Evolutionary conservation across 1,139 yeast species (phyloP).

Genomic region (Candida sanyaensis): DNA sequence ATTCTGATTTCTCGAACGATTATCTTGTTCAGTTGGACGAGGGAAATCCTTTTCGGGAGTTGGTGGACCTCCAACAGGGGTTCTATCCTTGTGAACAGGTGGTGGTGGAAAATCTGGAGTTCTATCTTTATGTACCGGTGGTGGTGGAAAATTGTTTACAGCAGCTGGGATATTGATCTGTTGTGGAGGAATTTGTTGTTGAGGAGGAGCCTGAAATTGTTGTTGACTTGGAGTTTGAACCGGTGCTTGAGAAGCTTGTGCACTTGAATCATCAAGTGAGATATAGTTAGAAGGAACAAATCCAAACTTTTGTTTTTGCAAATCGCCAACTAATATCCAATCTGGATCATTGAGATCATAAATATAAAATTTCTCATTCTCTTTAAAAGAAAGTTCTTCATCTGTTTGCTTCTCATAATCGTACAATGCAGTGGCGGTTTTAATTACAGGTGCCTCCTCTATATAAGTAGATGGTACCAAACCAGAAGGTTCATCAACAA

Average conservation of each 20-base stretch:
- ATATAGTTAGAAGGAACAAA: constrained; percentile 95
- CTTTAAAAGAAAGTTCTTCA: constrained; percentile 83
- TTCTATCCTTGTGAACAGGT: constrained; percentile 23
- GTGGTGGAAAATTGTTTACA: constrained; percentile 25
- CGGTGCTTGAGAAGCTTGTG: constrained; percentile 11
- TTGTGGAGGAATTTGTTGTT: constrained; percentile 13
- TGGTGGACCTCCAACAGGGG: constrained; percentile 15
- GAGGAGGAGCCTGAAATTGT: constrained; percentile 9
- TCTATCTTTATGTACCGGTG: constrained; percentile 27
- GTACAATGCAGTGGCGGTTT: constrained; percentile 70
- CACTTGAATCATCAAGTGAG: constrained; percentile 39
- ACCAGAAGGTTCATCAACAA: constrained; percentile 90
- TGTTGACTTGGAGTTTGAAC: constrained; percentile 3
- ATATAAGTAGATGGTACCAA: constrained; percentile 91
- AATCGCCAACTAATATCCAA: constrained; percentile 80
- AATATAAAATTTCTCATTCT: constrained; percentile 71
- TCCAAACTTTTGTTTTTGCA: constrained; percentile 56
- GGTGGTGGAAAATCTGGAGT: constrained; percentile 27
- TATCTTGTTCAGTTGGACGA: constrained; percentile 9
- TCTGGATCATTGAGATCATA: constrained; percentile 88
- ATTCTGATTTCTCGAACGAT: neutral
- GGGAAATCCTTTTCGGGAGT: constrained; percentile 16
- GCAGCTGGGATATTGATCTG: constrained; percentile 14
- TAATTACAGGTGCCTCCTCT: constrained; percentile 48
- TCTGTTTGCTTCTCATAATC: constrained; percentile 92